Percentiles rank a stretch among this genome's conserved stretches.
Conservation (phyloP, 225 moss, liverwort and hornwort species). For the Rhytidiadelphus loreus region DNA sequence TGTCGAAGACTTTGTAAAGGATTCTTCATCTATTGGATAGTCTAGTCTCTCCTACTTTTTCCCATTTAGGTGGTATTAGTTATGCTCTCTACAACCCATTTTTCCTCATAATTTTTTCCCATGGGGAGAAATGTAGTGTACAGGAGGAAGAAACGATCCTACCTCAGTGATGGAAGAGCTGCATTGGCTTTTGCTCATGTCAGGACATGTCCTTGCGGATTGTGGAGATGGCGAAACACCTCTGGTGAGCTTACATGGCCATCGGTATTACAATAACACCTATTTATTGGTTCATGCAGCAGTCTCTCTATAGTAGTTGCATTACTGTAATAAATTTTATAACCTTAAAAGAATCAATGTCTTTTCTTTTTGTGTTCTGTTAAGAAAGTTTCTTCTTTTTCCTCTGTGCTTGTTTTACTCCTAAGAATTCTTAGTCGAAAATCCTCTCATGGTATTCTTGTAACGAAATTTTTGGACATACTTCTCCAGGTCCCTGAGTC, state of each 20-base stretch:
- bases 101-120: background rate
- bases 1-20: background rate
- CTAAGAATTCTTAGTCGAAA: background rate
- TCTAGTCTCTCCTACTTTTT: background rate
- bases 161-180: slow-evolving; percentile 85
- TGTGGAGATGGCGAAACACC: slow-evolving; percentile 99
- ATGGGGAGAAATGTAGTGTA: slow-evolving; percentile 44
- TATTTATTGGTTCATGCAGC: background rate
- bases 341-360: background rate
- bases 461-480: background rate
- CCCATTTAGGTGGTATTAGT: background rate
- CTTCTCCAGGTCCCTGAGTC: slow-evolving; percentile 89
- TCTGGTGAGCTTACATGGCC: slow-evolving; percentile 40
- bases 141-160: slow-evolving; percentile 76
- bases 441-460: background rate
- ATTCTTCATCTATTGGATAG: background rate
- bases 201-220: slow-evolving; percentile 97
- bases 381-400: background rate
- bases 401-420: background rate
- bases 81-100: background rate
- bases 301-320: background rate
- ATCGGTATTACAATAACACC: background rate
- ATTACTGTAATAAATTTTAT: background rate
- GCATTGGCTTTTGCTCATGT: slow-evolving; percentile 96
- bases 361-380: background rate